Base-by-base conservation (phyloP, 805 yeast species). In the Myxozyma neglecta region DNA sequence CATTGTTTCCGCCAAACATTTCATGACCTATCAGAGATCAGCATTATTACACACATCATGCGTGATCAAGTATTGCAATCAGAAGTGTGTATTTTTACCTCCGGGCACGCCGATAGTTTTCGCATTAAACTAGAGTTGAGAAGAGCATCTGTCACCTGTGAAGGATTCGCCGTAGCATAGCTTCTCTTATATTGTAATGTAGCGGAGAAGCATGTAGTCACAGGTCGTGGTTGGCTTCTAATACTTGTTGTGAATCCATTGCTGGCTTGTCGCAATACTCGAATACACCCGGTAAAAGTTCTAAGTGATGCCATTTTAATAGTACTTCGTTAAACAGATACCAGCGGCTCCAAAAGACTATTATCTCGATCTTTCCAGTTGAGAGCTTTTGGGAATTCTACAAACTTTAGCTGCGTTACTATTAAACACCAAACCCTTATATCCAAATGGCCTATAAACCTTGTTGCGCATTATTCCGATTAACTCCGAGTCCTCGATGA, bases 91-190 rank as follows among this genome's bases (percentile, higher is more conserved):
- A 40, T 13, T 20, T 36, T 11, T 43, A 61, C 64, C 54, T 61
- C 64, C 11, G 61, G 59, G 32, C 44, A 49, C 11, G 58, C 34
- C 11, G 64, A 47, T 18, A 61, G 29, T 48, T 61, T 61, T 46
- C 58, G 52, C 64, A 61, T 61, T 16, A 61, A 29, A 32, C 56
- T 53, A 20, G 61, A 57, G 43, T 61, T 61, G 32, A 61, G 43
- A 14, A 61, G 37, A n/a, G 58, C 61, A 45, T 60, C 64, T 34
- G 60, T 40, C 18, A 60, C 36, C 45, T 51, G 56, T 29, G 63
- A 60, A 11, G 43, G 16, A n/a, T 49, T 32, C 14, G 60, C 53
- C 6, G 63, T 56, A 16, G 63, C 63, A 43, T 60, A 53, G 32
- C 40, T 4, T 13, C 50, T 29, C 34, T 5, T 32, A 13, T 20